phyloP scores from a whole-genome alignment of 305 asterid genomes.

The Fraxinus platypoda region DNA sequence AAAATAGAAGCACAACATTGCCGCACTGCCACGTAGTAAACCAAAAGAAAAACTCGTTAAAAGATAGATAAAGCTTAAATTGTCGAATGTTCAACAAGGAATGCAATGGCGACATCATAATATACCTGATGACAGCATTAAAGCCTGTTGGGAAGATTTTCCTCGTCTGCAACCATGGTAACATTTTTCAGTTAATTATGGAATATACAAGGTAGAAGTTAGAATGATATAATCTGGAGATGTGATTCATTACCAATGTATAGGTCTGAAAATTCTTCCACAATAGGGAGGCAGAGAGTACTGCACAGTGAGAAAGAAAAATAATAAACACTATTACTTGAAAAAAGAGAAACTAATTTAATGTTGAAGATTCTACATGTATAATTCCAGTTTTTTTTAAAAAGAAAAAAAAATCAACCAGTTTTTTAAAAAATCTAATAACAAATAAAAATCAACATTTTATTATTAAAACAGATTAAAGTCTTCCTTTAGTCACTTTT shows the following conservation, averaged over 20 bases:
- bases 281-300: conserved; percentile 56
- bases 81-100: background rate
- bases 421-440: background rate
- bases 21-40: conserved; percentile 48
- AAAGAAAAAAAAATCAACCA: background rate
- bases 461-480: background rate
- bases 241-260: conserved; percentile 52
- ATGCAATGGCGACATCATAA: background rate
- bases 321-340: background rate
- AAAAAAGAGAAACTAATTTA: background rate
- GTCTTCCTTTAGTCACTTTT: background rate
- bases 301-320: conserved; percentile 45
- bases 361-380: background rate
- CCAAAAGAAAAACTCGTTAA: background rate
- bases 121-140: conserved; percentile 43
- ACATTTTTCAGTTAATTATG: conserved; percentile 16
- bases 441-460: background rate
- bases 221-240: background rate
- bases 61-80: background rate
- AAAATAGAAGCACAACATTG: conserved; percentile 80
- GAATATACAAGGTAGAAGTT: background rate
- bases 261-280: conserved; percentile 71
- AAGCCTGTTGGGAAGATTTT: conserved; percentile 64
- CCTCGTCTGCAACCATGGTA: conserved; percentile 47
- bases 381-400: background rate